Conservation (phyloP, 2,329 filamentous ascomycete genomes). For the Arthrinium phaeospermum region DNA sequence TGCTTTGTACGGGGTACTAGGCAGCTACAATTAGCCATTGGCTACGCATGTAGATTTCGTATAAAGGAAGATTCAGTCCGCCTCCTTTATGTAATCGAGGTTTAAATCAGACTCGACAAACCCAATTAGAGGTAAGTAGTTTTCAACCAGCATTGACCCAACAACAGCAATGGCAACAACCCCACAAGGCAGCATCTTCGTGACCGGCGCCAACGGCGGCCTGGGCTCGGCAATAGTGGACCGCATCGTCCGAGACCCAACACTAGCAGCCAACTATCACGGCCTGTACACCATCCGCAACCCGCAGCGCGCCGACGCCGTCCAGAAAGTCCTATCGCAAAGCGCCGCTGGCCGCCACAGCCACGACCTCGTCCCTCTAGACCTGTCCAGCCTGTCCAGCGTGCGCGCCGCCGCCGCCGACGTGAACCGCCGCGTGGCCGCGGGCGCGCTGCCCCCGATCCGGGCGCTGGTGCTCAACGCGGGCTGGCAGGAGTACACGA, state of each 20-base stretch:
- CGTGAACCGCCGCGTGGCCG: slow-evolving; percentile 38
- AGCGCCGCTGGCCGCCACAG: slow-evolving; percentile 31
- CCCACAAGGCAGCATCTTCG: slow-evolving; percentile 8
- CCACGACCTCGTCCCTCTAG: slow-evolving; percentile 41
- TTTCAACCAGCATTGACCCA: background rate
- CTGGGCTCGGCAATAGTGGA: slow-evolving; percentile 43
- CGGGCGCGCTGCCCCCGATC: slow-evolving; percentile 25
- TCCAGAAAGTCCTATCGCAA: slow-evolving; percentile 33
- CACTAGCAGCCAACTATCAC: slow-evolving; percentile 39
- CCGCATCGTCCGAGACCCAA: slow-evolving; percentile 35
- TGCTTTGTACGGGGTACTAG: background rate
- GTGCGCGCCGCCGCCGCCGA: slow-evolving; percentile 35
- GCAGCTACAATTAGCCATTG: background rate
- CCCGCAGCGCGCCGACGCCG: slow-evolving; percentile 35
- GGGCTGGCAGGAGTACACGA: slow-evolving; percentile 29
- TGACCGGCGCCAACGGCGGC: slow-evolving; percentile 48
- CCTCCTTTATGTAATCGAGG: background rate
- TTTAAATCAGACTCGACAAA: background rate
- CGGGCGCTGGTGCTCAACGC: slow-evolving; percentile 26
- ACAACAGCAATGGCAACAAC: background rate
- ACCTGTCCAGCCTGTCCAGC: slow-evolving; percentile 37
- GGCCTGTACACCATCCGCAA: slow-evolving; percentile 46
- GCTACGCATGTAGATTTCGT: background rate
- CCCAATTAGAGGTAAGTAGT: background rate
- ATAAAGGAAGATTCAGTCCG: background rate